Evolutionary conservation across 1,139 yeast species (phyloP).

Genomic region (Pneumocystis carinii): DNA sequence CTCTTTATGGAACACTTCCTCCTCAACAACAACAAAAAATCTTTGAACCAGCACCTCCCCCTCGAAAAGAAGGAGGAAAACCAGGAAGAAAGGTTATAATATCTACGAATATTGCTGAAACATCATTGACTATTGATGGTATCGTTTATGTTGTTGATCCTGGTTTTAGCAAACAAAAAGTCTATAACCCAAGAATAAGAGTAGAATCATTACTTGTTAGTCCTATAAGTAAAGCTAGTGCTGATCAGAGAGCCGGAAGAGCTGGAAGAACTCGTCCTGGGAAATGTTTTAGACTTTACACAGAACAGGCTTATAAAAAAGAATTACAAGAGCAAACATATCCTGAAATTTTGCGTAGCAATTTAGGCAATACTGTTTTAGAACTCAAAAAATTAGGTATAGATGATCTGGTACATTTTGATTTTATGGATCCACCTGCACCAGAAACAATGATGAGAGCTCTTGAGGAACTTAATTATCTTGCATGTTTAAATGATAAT

Average conservation of each 20-base stretch:
- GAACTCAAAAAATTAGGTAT: constrained; percentile 87
- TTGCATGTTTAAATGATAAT: constrained; percentile 79
- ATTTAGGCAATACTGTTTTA: constrained; percentile 78
- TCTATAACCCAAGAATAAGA: constrained; percentile 88
- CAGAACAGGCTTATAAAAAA: constrained; percentile 90
- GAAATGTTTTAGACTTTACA: constrained; percentile 86
- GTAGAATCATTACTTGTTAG: constrained; percentile 89
- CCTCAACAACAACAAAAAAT: constrained; percentile 90
- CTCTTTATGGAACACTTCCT: constrained; percentile 88
- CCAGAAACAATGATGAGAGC: constrained; percentile 99
- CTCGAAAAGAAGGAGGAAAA: constrained; percentile 48
- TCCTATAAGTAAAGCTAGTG: constrained; percentile 92
- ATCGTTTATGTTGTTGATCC: constrained; percentile 96
- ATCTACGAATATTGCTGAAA: constrained; percentile 95
- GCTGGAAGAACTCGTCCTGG: constrained; percentile 99
- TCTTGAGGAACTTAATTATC: constrained; percentile 79
- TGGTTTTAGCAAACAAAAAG: constrained; percentile 92
- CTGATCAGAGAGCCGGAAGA: constrained; percentile 98
- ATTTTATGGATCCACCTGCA: constrained; percentile 99
- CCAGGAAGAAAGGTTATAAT: constrained; percentile 89
- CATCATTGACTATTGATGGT: constrained; percentile 94
- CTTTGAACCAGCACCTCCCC: constrained; percentile 74
- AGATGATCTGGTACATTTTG: constrained; percentile 93
- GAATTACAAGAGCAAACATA: constrained; percentile 89
- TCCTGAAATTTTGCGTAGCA: constrained; percentile 86